A percentile compares a stretch with the other conserved stretches of the same genome.
Conservation (phyloP, 495 filamentous ascomycete species). For the Neurospora sp. region DNA sequence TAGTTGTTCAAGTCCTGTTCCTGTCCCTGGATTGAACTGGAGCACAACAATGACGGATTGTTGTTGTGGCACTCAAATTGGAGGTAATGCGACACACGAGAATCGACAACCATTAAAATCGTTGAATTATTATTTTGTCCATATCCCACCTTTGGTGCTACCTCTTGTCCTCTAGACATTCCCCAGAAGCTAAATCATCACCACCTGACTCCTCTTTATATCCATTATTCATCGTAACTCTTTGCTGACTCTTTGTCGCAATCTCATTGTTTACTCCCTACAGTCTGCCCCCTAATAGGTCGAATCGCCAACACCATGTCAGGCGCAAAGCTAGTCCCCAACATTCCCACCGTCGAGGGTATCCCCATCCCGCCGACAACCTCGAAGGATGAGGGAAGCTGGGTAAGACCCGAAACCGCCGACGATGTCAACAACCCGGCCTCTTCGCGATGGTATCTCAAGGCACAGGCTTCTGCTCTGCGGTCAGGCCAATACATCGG, state of each 20-base stretch:
- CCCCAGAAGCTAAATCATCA: background rate
- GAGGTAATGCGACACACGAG: background rate
- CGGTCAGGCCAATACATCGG: constrained; percentile 68
- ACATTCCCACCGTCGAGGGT: constrained; percentile 24
- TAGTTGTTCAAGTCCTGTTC: background rate
- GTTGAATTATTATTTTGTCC: background rate
- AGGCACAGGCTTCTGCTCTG: constrained; percentile 64
- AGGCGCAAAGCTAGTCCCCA: constrained; percentile 9
- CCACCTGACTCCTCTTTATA: background rate
- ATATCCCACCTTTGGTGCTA: background rate
- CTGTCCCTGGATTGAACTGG: background rate
- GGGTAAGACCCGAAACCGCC: constrained; percentile 22
- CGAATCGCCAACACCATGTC: background rate
- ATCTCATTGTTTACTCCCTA: background rate
- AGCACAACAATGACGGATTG: background rate
- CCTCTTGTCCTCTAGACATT: background rate
- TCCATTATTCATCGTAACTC: background rate
- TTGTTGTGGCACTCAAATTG: background rate
- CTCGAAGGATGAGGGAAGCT: background rate
- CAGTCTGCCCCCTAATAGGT: background rate
- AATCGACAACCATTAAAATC: background rate
- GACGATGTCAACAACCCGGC: constrained; percentile 26
- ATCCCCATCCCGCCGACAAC: constrained; percentile 21
- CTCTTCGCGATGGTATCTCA: constrained; percentile 57
- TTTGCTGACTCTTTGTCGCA: background rate